These are phyloP conservation scores for Poteriospumella lacustris DNA, from an alignment of 108 stramenopile species.

Conservation along the genomic window DNA sequence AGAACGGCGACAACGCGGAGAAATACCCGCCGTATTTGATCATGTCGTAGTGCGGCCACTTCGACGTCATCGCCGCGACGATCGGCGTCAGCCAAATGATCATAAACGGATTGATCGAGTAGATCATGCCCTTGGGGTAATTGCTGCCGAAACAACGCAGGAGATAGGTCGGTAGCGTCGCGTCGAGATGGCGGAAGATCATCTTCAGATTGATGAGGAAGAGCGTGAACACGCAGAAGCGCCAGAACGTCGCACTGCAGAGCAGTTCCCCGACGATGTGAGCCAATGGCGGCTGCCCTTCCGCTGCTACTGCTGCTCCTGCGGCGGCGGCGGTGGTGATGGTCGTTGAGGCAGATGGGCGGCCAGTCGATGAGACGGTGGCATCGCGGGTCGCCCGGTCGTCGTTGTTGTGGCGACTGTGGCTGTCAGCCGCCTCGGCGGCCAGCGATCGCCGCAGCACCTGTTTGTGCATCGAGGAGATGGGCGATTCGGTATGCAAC, in stretches of 20 bases:
- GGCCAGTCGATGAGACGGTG: too few relatives aligned
- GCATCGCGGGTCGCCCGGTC: too few relatives aligned
- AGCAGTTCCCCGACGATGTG: constrained; percentile 32
- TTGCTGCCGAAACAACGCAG: constrained; percentile 66
- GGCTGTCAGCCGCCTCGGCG: too few relatives aligned
- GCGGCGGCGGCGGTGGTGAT: too few relatives aligned
- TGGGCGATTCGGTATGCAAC: too few relatives aligned
- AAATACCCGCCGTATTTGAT: constrained; percentile 68
- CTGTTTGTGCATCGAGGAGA: too few relatives aligned
- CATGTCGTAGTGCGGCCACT: constrained; percentile 64
- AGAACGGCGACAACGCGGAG: constrained; percentile 65
- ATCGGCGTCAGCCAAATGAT: constrained; percentile 71
- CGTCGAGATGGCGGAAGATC: constrained; percentile 76
- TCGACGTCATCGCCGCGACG: constrained; percentile 62
- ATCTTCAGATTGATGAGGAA: constrained; percentile 71
- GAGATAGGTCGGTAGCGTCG: constrained; percentile 74
- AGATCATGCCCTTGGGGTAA: constrained; percentile 67
- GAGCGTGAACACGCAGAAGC: constrained; percentile 64
- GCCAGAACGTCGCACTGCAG: constrained; percentile 66
- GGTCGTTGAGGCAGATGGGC: too few relatives aligned
- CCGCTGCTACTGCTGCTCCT: too few relatives aligned
- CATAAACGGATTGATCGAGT: constrained; percentile 68
- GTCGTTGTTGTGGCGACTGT: too few relatives aligned
- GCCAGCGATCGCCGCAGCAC: too few relatives aligned
- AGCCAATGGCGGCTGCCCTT: too few relatives aligned